Conservation (phyloP, 305 asterid genomes). For the Salvia sclarea region DNA sequence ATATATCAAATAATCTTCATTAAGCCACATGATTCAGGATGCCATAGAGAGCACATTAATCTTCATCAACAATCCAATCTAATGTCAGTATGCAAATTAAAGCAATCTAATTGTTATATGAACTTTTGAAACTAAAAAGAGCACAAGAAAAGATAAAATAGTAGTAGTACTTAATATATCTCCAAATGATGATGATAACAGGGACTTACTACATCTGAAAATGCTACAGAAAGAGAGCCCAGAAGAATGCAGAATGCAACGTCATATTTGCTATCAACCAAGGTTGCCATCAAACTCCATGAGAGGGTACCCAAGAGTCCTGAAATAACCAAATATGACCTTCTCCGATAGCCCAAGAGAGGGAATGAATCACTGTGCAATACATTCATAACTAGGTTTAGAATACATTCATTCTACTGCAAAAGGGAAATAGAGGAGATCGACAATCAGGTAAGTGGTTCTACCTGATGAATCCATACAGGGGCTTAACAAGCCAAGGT, state of each 20-base stretch:
- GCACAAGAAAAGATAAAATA: constrained; percentile 5
- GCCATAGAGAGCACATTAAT: neutral
- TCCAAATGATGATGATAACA: neutral
- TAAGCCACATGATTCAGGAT: neutral
- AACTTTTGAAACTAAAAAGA: neutral
- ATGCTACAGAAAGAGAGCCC: constrained; percentile 95
- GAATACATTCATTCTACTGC: neutral
- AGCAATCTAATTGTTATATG: neutral
- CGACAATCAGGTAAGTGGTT: constrained; percentile 26
- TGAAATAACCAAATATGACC: constrained; percentile 86
- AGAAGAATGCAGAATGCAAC: constrained; percentile 80
- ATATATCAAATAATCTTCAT: neutral
- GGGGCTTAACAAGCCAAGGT: constrained; percentile 93
- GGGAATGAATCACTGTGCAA: constrained; percentile 81
- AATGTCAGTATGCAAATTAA: neutral
- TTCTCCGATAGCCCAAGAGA: constrained; percentile 91
- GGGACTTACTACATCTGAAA: constrained; percentile 90
- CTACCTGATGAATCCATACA: constrained; percentile 95
- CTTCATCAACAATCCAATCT: neutral
- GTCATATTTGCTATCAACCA: constrained; percentile 78
- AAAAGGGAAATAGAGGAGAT: constrained; percentile 17
- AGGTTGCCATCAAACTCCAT: constrained; percentile 88
- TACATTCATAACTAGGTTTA: constrained; percentile 12
- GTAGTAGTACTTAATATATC: neutral
- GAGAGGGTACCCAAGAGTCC: constrained; percentile 95